phyloP scores from a whole-genome alignment of 208 protist species.

The Leishmania martiniquensis region DNA sequence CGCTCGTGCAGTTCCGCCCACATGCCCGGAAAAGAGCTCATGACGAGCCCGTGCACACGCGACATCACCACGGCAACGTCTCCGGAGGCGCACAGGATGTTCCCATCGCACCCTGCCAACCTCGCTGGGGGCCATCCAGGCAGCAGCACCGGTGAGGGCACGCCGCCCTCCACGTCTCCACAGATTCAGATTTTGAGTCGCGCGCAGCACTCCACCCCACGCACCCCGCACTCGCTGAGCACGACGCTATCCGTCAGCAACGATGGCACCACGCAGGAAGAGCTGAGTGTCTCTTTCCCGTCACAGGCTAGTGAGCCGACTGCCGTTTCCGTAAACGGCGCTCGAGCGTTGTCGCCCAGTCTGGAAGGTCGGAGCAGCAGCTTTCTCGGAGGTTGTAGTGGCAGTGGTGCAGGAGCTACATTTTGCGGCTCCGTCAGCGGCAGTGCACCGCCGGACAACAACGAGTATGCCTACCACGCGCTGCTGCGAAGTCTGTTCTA shows the following conservation, averaged over 20 bases:
- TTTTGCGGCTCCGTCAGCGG: not conserved
- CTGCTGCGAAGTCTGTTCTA: slow-evolving; percentile 22
- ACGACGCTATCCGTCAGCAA: not conserved
- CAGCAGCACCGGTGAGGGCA: slow-evolving; percentile 7
- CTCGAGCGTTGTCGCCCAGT: slow-evolving; percentile 5
- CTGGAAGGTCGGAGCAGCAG: slow-evolving; percentile 18
- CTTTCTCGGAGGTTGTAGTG: not conserved
- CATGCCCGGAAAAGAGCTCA: not conserved
- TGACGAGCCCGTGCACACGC: slow-evolving; percentile 15
- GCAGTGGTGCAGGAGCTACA: not conserved
- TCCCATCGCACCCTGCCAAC: slow-evolving; percentile 2
- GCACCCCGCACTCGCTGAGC: slow-evolving; percentile 9
- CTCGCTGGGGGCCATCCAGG: not conserved
- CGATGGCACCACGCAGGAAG: not conserved
- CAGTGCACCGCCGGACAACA: slow-evolving; percentile 4
- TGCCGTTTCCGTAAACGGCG: not conserved
- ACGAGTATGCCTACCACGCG: slow-evolving; percentile 26
- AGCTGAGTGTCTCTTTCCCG: not conserved
- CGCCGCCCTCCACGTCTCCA: slow-evolving; percentile 1
- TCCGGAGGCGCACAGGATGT: not conserved
- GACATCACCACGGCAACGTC: not conserved
- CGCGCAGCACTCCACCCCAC: slow-evolving; percentile 18
- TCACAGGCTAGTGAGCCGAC: not conserved
- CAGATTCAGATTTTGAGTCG: slow-evolving; percentile 16
- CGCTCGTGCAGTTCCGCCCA: not conserved